Conservation (phyloP, 2,329 filamentous ascomycete genomes). For the Sporothrix variecibatus region DNA sequence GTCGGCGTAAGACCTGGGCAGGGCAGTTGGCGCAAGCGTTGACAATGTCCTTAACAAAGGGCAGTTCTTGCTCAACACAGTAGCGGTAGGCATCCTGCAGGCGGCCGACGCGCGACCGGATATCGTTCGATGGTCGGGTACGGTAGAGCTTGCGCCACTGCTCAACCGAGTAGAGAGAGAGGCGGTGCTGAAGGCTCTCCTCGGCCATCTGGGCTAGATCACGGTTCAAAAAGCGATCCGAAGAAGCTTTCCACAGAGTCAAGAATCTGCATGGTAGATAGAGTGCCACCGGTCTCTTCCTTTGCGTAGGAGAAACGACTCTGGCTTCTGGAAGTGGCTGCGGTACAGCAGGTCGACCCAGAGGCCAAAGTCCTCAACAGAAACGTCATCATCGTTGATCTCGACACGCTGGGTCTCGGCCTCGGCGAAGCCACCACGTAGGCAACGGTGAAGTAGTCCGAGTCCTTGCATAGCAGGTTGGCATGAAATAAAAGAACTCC, state of each 20-base stretch:
- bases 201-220: slow-evolving; percentile 25
- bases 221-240: slow-evolving; percentile 31
- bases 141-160: slow-evolving; percentile 33
- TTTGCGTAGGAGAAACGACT: slow-evolving; percentile 31
- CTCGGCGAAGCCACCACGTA: slow-evolving; percentile 31
- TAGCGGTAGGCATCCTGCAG: slow-evolving; percentile 31
- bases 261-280: slow-evolving; percentile 34
- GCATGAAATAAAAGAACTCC: slow-evolving; percentile 30
- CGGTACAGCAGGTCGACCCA: slow-evolving; percentile 34
- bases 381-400: slow-evolving; percentile 31
- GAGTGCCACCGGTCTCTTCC: slow-evolving; percentile 33
- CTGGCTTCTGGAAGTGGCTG: slow-evolving; percentile 28
- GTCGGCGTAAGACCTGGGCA: slow-evolving; percentile 32
- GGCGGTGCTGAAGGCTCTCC: slow-evolving; percentile 33
- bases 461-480: slow-evolving; percentile 30
- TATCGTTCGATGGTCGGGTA: slow-evolving; percentile 29
- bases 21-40: slow-evolving; percentile 32
- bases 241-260: slow-evolving; percentile 33
- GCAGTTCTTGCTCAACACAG: slow-evolving; percentile 31
- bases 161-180: slow-evolving; percentile 31
- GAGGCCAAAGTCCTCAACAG: slow-evolving; percentile 30
- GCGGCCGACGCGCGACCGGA: slow-evolving; percentile 28
- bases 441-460: slow-evolving; percentile 31
- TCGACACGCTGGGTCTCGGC: slow-evolving; percentile 29
- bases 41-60: slow-evolving; percentile 31